phyloP scores from a whole-genome alignment of 306 rosid genomes.

The Malus orientalis region DNA sequence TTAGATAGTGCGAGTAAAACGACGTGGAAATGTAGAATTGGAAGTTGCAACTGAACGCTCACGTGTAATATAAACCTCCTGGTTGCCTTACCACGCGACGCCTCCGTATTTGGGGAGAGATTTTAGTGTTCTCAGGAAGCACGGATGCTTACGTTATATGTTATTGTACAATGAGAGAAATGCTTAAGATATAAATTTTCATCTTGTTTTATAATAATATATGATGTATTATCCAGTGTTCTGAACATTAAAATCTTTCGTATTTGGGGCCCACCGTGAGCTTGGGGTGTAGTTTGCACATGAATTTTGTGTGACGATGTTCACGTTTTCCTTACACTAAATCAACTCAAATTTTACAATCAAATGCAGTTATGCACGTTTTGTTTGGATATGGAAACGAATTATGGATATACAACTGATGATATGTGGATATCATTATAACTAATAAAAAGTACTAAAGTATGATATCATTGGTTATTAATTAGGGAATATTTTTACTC shows the following conservation, averaged over 20 bases:
- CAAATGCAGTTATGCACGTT: not conserved
- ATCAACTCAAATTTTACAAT: not conserved
- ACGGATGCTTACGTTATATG: too few relatives aligned
- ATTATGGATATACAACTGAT: not conserved
- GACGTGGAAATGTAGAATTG: not conserved
- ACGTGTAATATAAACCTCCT: conserved; percentile 11
- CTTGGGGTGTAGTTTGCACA: too few relatives aligned
- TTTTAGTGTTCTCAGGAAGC: too few relatives aligned
- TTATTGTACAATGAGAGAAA: too few relatives aligned
- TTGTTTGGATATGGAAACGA: not conserved
- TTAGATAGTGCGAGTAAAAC: not conserved
- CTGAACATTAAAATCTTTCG: too few relatives aligned
- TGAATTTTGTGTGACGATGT: not conserved
- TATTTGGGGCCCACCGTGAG: too few relatives aligned
- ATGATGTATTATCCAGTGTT: too few relatives aligned
- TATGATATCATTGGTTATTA: not conserved
- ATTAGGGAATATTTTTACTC: not conserved
- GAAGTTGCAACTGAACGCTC: conserved; percentile 18
- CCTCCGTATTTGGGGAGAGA: not conserved
- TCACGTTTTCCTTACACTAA: not conserved
- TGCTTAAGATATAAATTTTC: rapidly evolving
- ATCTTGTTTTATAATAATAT: too few relatives aligned
- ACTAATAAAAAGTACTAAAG: too few relatives aligned
- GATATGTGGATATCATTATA: too few relatives aligned
- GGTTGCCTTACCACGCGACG: conserved; percentile 13